phyloP scores from a whole-genome alignment of 352 stramenopile species.

The Peronospora tabacina region DNA sequence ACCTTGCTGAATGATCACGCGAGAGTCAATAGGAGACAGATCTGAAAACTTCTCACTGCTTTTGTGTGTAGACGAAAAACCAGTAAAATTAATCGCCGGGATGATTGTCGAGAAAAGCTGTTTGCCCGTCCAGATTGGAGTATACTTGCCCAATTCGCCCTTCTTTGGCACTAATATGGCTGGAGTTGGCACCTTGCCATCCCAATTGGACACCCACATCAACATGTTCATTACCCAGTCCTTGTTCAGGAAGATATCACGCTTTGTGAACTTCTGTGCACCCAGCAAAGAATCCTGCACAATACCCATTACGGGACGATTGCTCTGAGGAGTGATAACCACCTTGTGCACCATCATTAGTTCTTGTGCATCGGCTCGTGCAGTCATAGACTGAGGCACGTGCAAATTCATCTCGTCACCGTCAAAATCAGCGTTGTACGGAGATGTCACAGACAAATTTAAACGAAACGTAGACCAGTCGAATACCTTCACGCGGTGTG shows the following conservation, averaged over 20 bases:
- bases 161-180: slow-evolving; percentile 95
- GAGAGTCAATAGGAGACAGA: slow-evolving; percentile 93
- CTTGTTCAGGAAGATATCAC: slow-evolving; percentile 96
- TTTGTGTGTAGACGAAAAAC: slow-evolving; percentile 93
- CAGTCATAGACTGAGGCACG: slow-evolving; percentile 95
- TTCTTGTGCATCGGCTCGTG: slow-evolving; percentile 94
- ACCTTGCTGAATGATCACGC: slow-evolving; percentile 96
- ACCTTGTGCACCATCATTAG: slow-evolving; percentile 99
- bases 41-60: slow-evolving; percentile 84
- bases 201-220: slow-evolving; percentile 96
- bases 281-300: slow-evolving; percentile 95
- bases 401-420: slow-evolving; percentile 99
- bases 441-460: slow-evolving; percentile 96
- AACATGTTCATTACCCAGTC: slow-evolving; percentile 97
- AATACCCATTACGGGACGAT: slow-evolving; percentile 99
- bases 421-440: slow-evolving; percentile 99
- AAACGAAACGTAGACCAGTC: slow-evolving; percentile 99
- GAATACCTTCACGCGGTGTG: slow-evolving; percentile 97
- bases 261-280: slow-evolving; percentile 97
- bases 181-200: slow-evolving; percentile 94
- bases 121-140: slow-evolving; percentile 96
- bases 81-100: slow-evolving; percentile 94
- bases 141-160: slow-evolving; percentile 76
- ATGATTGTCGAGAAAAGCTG: slow-evolving; percentile 97
- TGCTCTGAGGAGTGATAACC: slow-evolving; percentile 97